Percentiles rank a stretch among this genome's conserved stretches.
These are phyloP conservation scores for Oryza rufipogon DNA, from an alignment of 176 grass and related monocot genomes.

Conservation along the genomic window DNA sequence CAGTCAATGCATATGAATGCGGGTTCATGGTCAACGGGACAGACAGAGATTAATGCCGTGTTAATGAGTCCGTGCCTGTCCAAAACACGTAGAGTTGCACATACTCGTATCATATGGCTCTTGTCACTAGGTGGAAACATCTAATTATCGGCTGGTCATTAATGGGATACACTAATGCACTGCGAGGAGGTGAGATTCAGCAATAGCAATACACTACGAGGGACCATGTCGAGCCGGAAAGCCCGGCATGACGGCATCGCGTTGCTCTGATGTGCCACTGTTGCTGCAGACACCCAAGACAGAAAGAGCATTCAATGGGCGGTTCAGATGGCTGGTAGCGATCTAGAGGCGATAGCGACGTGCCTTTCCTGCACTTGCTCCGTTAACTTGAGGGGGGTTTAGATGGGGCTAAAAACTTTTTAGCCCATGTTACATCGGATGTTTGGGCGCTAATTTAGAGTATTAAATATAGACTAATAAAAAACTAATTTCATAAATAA, in stretches of 20 bases:
- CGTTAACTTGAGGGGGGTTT: neutral
- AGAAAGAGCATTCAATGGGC: constrained; percentile 27
- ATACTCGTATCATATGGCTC: neutral
- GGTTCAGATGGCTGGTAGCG: constrained; percentile 1
- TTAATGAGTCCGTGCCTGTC: constrained; percentile 3
- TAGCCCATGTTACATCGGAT: too few species aligned
- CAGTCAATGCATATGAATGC: constrained; percentile 31
- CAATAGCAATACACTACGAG: neutral
- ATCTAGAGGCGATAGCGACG: constrained; percentile 18
- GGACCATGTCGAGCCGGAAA: neutral
- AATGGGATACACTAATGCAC: neutral
- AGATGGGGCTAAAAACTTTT: too few species aligned
- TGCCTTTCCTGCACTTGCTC: constrained; percentile 17
- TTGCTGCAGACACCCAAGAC: constrained; percentile 24
- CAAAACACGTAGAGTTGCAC: neutral
- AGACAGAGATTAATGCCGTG: constrained; percentile 32
- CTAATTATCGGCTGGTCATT: neutral
- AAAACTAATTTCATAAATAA: too few species aligned
- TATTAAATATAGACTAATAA: too few species aligned
- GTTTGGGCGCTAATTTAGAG: too few species aligned
- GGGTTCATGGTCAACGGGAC: constrained; percentile 34
- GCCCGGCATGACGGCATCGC: constrained; percentile 9
- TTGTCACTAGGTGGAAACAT: constrained; percentile 29
- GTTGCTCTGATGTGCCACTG: neutral
- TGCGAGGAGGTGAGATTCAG: neutral